Conservation (phyloP, 306 rosid species). For the Heteromeles arbutifolia region DNA sequence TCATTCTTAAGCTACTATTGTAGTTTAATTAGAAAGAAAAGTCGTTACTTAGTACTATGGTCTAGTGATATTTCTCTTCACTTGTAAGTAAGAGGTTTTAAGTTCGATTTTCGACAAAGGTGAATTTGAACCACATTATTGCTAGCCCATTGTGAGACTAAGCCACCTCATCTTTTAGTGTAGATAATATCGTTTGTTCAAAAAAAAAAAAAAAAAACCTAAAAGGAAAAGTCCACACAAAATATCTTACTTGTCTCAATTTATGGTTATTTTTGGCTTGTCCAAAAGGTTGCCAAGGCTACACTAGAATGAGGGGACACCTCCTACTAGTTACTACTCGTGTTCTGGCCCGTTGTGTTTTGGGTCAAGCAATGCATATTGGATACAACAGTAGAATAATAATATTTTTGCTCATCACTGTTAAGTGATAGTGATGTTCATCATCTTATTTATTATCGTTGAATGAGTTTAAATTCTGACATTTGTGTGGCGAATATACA, state of each 20-base stretch:
- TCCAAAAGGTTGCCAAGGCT: background rate
- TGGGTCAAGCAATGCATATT: background rate
- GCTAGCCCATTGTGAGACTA: fast-evolving
- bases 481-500: fast-evolving
- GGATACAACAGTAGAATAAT: background rate
- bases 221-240: background rate
- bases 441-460: too few relatives aligned
- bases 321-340: background rate
- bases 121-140: too few relatives aligned
- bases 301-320: background rate
- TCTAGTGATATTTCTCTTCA: too few relatives aligned
- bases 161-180: fast-evolving
- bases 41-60: fast-evolving
- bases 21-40: too few relatives aligned
- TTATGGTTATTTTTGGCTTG: background rate
- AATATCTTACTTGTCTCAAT: background rate
- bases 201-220: too few relatives aligned
- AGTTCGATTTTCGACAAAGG: fast-evolving
- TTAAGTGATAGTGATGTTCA: too few relatives aligned
- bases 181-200: too few relatives aligned
- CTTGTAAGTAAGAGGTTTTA: too few relatives aligned
- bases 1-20: too few relatives aligned
- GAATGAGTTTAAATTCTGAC: fast-evolving
- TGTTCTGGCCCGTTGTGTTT: background rate
- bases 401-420: too few relatives aligned